These are phyloP conservation scores for Arthrocladium fulminans DNA, from an alignment of 2,329 filamentous ascomycete genomes.

Conservation along the genomic window DNA sequence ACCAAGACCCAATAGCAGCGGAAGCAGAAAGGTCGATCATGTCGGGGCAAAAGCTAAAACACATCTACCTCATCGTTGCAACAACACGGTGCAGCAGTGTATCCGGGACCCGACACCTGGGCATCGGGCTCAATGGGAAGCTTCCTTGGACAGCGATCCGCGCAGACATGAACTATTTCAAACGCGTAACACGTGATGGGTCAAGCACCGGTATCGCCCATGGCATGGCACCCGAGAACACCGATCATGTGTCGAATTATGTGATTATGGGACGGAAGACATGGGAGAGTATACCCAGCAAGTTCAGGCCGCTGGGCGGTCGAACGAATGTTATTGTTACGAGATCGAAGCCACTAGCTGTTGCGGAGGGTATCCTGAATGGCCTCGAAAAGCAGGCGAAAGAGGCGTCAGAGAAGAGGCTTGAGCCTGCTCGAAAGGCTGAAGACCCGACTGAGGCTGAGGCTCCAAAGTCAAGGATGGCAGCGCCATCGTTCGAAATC, in stretches of 20 bases:
- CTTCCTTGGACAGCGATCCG: constrained; percentile 85
- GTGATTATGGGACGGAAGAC: constrained; percentile 98
- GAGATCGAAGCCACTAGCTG: constrained; percentile 27
- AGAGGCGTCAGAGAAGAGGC: constrained; percentile 18
- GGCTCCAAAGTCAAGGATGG: background rate
- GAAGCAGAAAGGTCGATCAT: constrained; percentile 5
- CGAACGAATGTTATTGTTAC: constrained; percentile 77
- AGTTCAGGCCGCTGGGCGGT: constrained; percentile 69
- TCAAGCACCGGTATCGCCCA: constrained; percentile 17
- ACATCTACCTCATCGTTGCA: constrained; percentile 23
- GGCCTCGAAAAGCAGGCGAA: constrained; percentile 29
- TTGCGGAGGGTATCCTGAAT: constrained; percentile 26
- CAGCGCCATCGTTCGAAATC: background rate
- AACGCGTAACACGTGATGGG: constrained; percentile 63
- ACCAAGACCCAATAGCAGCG: constrained; percentile 1
- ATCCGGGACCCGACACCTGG: constrained; percentile 63
- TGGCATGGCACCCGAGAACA: constrained; percentile 20
- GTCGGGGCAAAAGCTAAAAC: constrained; percentile 11
- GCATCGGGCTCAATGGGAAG: constrained; percentile 69
- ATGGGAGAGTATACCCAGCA: constrained; percentile 77
- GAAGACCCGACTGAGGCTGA: background rate
- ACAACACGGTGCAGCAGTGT: constrained; percentile 42
- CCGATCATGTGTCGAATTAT: constrained; percentile 41
- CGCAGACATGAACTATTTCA: constrained; percentile 92
- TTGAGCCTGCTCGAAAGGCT: constrained; percentile 6